Evolutionary conservation across 176 grass and related monocot genomes (phyloP).

Genomic region (Triticum aestivum): IWGSC_CS_RefSeq_v2.1 NC_057804.1:5078299-5078798

Average conservation of each 20-base stretch:
- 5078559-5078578: not conserved
- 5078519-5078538: not conserved
- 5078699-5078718: not conserved
- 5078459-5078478: not conserved
- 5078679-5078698: not conserved
- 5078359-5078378: slow-evolving; percentile 26
- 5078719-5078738: not conserved
- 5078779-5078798: not conserved
- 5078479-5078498: not conserved
- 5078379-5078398: too few relatives aligned
- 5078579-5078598: not conserved
- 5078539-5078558: not conserved
- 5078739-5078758: not conserved
- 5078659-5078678: not conserved
- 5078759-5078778: not conserved
- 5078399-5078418: too few relatives aligned
- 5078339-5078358: not conserved
- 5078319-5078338: not conserved
- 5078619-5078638: not conserved
- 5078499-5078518: not conserved
- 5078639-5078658: not conserved
- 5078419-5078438: not conserved
- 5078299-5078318: accelerated
- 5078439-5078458: slow-evolving; percentile 14
- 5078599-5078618: not conserved